Evolutionary conservation across 2,329 filamentous ascomycete genomes (phyloP).

Genomic region (Alternaria sp.): DNA sequence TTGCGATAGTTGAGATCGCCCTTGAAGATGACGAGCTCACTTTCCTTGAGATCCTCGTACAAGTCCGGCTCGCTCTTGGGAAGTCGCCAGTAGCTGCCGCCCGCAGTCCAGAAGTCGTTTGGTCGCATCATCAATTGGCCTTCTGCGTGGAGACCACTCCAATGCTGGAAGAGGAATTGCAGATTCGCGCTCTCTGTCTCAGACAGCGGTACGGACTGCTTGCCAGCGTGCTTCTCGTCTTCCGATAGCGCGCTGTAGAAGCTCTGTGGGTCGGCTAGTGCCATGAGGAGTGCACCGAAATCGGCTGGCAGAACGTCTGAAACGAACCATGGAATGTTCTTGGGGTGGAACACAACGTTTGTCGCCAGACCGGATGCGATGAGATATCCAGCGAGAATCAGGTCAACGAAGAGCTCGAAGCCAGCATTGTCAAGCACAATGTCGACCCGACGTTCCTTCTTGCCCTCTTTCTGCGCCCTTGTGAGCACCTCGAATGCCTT

Average conservation of each 20-base stretch:
- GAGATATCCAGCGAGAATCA: conserved; percentile 89
- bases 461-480: conserved; percentile 67
- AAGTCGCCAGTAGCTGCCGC: conserved; percentile 87
- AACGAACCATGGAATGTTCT: conserved; percentile 97
- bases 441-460: conserved; percentile 77
- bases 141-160: conserved; percentile 79
- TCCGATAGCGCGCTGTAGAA: conserved; percentile 81
- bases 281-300: conserved; percentile 80
- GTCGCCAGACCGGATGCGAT: conserved; percentile 85
- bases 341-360: conserved; percentile 85
- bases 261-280: conserved; percentile 74
- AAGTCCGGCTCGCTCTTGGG: conserved; percentile 72
- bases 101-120: conserved; percentile 89
- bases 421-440: conserved; percentile 97
- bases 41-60: conserved; percentile 77
- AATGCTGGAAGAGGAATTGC: conserved; percentile 79
- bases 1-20: conserved; percentile 97
- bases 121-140: conserved; percentile 83
- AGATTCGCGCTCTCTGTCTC: conserved; percentile 72
- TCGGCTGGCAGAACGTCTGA: conserved; percentile 90
- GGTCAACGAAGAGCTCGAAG: conserved; percentile 95
- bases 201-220: conserved; percentile 66
- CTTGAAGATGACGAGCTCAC: conserved; percentile 94
- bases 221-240: conserved; percentile 63
- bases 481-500: conserved; percentile 73